Conservation (phyloP, 352 stramenopile species). For the Phytophthora fragariae region DNA sequence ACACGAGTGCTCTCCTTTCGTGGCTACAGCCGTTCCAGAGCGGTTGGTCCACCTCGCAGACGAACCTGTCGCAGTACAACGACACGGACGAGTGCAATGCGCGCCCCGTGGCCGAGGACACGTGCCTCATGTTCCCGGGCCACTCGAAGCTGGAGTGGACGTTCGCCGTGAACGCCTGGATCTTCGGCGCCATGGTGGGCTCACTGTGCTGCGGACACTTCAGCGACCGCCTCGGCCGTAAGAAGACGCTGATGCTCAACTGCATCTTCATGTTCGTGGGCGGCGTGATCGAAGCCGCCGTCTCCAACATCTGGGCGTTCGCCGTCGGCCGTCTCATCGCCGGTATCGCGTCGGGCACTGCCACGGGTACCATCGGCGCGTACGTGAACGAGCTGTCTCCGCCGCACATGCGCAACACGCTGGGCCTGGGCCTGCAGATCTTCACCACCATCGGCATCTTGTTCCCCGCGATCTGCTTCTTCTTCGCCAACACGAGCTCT, state of each 20-base stretch:
- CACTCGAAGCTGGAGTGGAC: not conserved
- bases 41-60: constrained; percentile 45
- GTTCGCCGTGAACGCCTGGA: constrained; percentile 26
- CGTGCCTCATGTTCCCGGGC: constrained; percentile 10
- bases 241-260: constrained; percentile 19
- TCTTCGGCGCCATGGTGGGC: too few species aligned
- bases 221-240: constrained; percentile 32
- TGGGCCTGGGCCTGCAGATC: constrained; percentile 23
- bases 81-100: not conserved
- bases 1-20: constrained; percentile 33
- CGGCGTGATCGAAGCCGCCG: not conserved
- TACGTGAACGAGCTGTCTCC: constrained; percentile 28
- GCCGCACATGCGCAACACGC: constrained; percentile 17
- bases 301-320: constrained; percentile 30
- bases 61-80: constrained; percentile 3
- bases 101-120: constrained; percentile 20
- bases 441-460: constrained; percentile 25
- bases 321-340: constrained; percentile 24
- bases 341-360: constrained; percentile 33
- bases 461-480: constrained; percentile 16
- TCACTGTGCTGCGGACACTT: constrained; percentile 25
- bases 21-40: constrained; percentile 55
- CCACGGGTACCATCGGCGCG: constrained; percentile 25
- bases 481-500: constrained; percentile 22
- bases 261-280: not conserved